Evolutionary conservation across 352 stramenopile species (phyloP).

Genomic region (Phytophthora nicotianae): DNA sequence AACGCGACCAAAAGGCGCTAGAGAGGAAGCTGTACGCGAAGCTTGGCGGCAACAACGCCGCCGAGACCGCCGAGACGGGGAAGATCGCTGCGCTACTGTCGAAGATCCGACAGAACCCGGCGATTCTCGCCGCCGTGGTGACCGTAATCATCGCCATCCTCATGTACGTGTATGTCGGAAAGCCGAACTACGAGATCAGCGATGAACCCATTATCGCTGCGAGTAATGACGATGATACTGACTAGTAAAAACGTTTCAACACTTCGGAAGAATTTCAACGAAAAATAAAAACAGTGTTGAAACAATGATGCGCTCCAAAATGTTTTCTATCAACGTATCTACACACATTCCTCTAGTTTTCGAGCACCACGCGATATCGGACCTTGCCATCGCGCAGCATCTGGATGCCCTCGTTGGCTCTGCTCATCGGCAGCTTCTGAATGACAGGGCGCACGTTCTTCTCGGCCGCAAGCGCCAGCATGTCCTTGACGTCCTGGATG

Average conservation of each 20-base stretch:
- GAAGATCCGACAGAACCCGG: slow-evolving; percentile 42
- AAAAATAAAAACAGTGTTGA: background rate
- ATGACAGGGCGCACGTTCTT: slow-evolving; percentile 49
- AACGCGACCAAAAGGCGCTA: slow-evolving; percentile 55
- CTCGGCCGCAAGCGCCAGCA: slow-evolving; percentile 64
- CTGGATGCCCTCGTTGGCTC: slow-evolving; percentile 52
- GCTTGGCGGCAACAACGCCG: slow-evolving; percentile 40
- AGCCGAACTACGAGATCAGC: slow-evolving; percentile 51
- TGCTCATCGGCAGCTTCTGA: slow-evolving; percentile 55
- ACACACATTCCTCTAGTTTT: slow-evolving; percentile 32
- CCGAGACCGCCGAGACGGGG: slow-evolving; percentile 5
- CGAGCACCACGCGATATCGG: slow-evolving; percentile 54
- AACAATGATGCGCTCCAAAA: background rate
- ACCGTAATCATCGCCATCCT: slow-evolving; percentile 61
- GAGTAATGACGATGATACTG: slow-evolving; percentile 8
- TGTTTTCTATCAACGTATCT: too few relatives aligned
- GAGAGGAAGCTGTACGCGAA: slow-evolving; percentile 79
- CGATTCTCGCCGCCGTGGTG: slow-evolving; percentile 46
- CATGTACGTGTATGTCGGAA: slow-evolving; percentile 66
- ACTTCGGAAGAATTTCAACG: background rate
- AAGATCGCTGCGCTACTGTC: slow-evolving; percentile 22
- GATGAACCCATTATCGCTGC: slow-evolving; percentile 2
- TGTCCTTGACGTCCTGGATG: slow-evolving; percentile 80
- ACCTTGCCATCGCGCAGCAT: slow-evolving; percentile 45
- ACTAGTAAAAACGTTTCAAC: slow-evolving; percentile 5